Conservation (phyloP, 2,329 filamentous ascomycete species). For the Teratosphaeriaceae sp. region DNA sequence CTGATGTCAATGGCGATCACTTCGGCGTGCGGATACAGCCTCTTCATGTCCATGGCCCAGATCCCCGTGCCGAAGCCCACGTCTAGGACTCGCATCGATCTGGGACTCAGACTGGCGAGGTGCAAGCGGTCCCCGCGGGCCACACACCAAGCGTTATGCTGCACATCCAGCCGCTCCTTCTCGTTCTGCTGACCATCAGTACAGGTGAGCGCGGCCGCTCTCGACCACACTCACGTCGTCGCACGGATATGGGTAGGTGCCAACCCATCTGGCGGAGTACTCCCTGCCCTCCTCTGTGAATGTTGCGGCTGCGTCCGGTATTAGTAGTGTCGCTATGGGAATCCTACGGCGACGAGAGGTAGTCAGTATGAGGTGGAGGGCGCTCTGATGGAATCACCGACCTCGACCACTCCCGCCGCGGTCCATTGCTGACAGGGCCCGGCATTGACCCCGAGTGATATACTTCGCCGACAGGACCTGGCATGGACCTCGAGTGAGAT, state of each 20-base stretch:
- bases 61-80: conserved; percentile 85
- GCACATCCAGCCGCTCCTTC: conserved; percentile 9
- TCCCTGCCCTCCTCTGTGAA: conserved; percentile 14
- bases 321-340: neutral
- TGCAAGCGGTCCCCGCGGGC: conserved; percentile 5
- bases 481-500: too few relatives aligned
- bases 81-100: conserved; percentile 46
- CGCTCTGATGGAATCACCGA: too few relatives aligned
- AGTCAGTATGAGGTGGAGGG: too few relatives aligned
- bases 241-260: conserved; percentile 6
- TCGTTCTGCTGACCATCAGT: conserved; percentile 8
- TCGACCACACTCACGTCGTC: conserved; percentile 1
- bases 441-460: too few relatives aligned
- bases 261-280: conserved; percentile 11
- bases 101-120: conserved; percentile 28
- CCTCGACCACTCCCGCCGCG: too few relatives aligned
- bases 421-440: too few relatives aligned
- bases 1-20: conserved; percentile 23
- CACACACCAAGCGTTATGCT: conserved; percentile 9
- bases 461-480: too few relatives aligned
- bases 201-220: neutral
- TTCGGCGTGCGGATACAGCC: conserved; percentile 40
- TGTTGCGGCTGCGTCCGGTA: too few relatives aligned
- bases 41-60: conserved; percentile 82
- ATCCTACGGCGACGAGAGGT: too few relatives aligned